Evolutionary conservation across 2,329 filamentous ascomycete species (phyloP), one percentile per base, ranked within the genome.

Genomic region (Xenoacremonium recifei): DNA sequence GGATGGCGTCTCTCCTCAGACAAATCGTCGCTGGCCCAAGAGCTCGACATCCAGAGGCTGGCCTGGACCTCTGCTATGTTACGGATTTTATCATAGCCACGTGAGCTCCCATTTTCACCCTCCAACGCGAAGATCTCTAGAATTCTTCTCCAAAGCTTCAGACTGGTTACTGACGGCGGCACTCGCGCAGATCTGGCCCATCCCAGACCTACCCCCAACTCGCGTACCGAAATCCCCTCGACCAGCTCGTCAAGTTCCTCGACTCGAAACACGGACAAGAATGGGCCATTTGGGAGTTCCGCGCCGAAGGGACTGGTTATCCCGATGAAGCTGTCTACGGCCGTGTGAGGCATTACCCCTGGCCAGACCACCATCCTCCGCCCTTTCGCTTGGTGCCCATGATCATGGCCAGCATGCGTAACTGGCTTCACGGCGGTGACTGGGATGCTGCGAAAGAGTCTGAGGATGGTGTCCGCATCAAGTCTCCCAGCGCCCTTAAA

Each of bases 231-330:
- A 99, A 96, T 61, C 92, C 92, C 0, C 83, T 96, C 37, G 85
- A 95, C 60, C 80, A 85, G 29, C 80, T 99, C 17, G 89, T 97
- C 45, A 79, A 80, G 50, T 99, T 92, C 63, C 84, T 99, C 49
- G 89, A 97, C 67, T 72, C 77, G 33, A 89, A 90, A 58, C 93
- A 99, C 67, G 85, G 79, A 20, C 70, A 82, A 19, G 73, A 93
- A 49, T 99, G 93, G 93, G 83, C 86, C 3, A 96, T 99, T 58
- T 99, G 92, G 89, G 93, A 99, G 68, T 99, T 99, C 57, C 84
- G 93, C 34, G 93, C 90, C 25, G 93, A 99, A 64, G 93, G 93
- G 5, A 96, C 93, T 0, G 93, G 93, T 2, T 99, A 99, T 59
- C 90, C 90, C 0, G 93, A 99, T 60, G 79, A 83, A 15, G 87